These are phyloP conservation scores for Juncus effusus DNA, from an alignment of 176 grass and related monocot species.

Conservation along the genomic window DNA sequence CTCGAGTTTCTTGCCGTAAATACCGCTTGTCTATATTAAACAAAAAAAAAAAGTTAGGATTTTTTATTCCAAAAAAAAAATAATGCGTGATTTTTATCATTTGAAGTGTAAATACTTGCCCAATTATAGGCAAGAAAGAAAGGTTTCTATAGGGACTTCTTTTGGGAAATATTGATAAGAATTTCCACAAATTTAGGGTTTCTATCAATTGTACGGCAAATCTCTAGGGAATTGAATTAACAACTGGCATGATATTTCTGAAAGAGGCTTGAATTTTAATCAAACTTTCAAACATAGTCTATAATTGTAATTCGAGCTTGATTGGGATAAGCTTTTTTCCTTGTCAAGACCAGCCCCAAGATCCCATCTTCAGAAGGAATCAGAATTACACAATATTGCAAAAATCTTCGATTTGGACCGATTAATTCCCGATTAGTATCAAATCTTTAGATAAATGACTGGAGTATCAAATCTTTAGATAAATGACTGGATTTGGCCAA, in stretches of 20 bases:
- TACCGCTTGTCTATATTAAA: conserved; percentile 59
- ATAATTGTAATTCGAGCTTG: background rate
- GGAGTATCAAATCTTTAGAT: no score
- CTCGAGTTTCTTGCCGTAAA: conserved; percentile 90
- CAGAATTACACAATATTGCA: no score
- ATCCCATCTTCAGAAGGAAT: background rate
- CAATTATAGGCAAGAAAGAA: no score
- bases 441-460: no score
- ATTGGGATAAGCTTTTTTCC: background rate
- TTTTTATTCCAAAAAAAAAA: background rate
- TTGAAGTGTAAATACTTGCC: background rate
- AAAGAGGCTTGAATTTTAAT: background rate
- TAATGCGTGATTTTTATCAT: background rate
- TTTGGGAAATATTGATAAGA: background rate
- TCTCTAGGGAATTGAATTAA: no score
- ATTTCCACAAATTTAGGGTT: no score
- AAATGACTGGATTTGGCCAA: no score
- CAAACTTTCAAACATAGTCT: background rate
- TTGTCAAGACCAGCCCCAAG: background rate
- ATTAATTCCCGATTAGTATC: no score
- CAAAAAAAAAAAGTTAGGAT: background rate
- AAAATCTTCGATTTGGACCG: no score
- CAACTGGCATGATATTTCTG: no score
- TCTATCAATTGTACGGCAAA: no score
- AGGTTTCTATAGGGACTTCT: no score